Evolutionary conservation across 2,329 filamentous ascomycete species (phyloP).

Genomic region (Colletotrichum karsti): DNA sequence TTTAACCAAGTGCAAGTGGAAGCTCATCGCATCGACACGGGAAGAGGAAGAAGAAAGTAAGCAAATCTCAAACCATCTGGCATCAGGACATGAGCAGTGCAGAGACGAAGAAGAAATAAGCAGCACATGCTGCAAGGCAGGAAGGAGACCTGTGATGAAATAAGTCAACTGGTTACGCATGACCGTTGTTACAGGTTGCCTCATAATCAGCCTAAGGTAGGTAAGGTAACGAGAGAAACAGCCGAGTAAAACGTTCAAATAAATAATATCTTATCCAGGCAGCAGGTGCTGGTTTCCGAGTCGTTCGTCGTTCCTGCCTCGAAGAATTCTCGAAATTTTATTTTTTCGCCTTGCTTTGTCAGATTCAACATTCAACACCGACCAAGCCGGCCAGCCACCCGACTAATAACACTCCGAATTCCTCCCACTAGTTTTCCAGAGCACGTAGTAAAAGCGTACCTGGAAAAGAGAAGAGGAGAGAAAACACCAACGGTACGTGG

Average conservation of each 20-base stretch:
- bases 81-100: not conserved
- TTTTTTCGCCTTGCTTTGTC: not conserved
- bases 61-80: not conserved
- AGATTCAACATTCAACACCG: not conserved
- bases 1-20: not conserved
- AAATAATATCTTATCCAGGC: not conserved
- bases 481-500: not conserved
- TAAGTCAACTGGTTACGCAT: not conserved
- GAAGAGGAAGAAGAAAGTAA: not conserved
- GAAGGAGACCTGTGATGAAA: not conserved
- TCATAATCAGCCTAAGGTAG: too few species aligned
- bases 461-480: too few species aligned
- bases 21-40: not conserved
- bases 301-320: too few species aligned
- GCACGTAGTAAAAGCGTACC: too few species aligned
- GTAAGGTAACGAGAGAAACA: too few species aligned
- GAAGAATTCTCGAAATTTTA: too few species aligned
- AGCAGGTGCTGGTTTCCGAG: too few species aligned
- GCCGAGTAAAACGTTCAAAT: too few species aligned
- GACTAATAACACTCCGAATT: not conserved
- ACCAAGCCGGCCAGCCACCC: not conserved
- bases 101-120: conserved; percentile 2
- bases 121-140: not conserved
- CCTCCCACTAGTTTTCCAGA: too few species aligned
- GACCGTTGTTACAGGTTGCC: too few species aligned